Conservation (phyloP, 129 eudicot species). For the Lactuca saligna region DNA sequence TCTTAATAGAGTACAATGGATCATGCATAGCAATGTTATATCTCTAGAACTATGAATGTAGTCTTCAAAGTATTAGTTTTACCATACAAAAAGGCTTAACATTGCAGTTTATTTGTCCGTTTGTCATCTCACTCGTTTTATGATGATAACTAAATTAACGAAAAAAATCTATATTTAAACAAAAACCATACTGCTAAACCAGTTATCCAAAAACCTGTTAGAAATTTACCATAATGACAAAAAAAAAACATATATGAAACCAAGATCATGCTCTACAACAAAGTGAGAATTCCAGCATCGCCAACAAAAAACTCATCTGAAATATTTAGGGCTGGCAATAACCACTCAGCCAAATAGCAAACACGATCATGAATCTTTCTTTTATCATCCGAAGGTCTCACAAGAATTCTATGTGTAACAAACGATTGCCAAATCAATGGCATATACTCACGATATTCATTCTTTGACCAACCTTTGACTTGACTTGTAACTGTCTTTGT, state of each 20-base stretch:
- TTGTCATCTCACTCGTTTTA: too few species aligned
- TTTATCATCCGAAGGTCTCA: conserved; percentile 52
- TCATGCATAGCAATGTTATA: too few species aligned
- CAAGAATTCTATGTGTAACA: conserved; percentile 69
- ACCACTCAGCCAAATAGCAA: conserved; percentile 62
- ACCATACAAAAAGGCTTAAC: too few species aligned
- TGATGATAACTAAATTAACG: too few species aligned
- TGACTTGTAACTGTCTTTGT: conserved; percentile 63
- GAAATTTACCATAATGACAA: not conserved
- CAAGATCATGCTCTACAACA: not conserved
- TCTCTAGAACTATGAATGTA: too few species aligned
- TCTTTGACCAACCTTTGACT: conserved; percentile 33
- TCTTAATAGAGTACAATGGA: too few species aligned
- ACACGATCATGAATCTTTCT: conserved; percentile 37
- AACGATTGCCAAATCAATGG: conserved; percentile 91
- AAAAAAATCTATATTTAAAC: too few species aligned
- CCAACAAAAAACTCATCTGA: conserved; percentile 60
- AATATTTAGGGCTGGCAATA: conserved; percentile 57
- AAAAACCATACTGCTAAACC: too few species aligned
- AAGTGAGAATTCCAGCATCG: conserved; percentile 36
- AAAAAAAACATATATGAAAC: not conserved
- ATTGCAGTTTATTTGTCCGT: too few species aligned
- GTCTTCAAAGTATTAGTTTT: too few species aligned
- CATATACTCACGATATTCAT: conserved; percentile 69
- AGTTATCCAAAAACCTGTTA: not conserved